A percentile compares a stretch with the other conserved stretches of the same genome.
Conservation (phyloP, 208 protist species). For the Willaertia magna region DNA sequence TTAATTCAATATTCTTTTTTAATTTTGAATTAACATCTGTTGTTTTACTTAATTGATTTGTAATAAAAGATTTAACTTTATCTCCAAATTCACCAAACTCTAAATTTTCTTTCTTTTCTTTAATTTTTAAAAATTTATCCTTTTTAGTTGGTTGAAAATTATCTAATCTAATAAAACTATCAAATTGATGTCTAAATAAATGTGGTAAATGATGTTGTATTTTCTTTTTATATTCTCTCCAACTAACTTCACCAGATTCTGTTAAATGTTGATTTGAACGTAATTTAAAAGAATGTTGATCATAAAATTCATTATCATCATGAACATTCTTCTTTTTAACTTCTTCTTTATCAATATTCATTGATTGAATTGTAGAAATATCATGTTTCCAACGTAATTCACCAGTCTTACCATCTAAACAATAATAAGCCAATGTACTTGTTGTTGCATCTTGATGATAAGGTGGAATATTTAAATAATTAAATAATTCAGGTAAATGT, state of each 20-base stretch:
- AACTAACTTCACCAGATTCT: conserved; percentile 6
- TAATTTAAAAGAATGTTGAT: background rate
- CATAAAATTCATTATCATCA: background rate
- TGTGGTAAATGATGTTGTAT: conserved; percentile 1
- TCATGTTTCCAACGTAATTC: conserved; percentile 52
- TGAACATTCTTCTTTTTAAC: conserved; percentile 8
- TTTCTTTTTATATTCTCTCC: conserved; percentile 7
- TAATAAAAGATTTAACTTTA: conserved; percentile 3
- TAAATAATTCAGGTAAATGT: conserved; percentile 19
- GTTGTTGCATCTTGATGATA: conserved; percentile 17
- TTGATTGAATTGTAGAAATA: no score
- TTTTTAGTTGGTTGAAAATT: background rate
- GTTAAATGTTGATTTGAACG: conserved; percentile 6
- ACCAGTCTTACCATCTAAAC: conserved; percentile 52
- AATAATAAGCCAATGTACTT: conserved; percentile 41
- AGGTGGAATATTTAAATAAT: background rate
- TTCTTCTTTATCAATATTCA: conserved; percentile 47
- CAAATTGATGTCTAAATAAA: background rate
- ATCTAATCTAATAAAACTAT: background rate
- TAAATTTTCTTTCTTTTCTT: conserved; percentile 46
- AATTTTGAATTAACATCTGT: background rate
- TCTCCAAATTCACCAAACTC: conserved; percentile 55
- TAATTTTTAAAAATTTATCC: conserved; percentile 24
- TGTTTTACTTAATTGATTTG: background rate
- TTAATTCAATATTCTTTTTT: conserved; percentile 1